These are phyloP conservation scores for Articulospora tetracladia DNA, from an alignment of 495 filamentous ascomycete species.

Conservation along the genomic window DNA sequence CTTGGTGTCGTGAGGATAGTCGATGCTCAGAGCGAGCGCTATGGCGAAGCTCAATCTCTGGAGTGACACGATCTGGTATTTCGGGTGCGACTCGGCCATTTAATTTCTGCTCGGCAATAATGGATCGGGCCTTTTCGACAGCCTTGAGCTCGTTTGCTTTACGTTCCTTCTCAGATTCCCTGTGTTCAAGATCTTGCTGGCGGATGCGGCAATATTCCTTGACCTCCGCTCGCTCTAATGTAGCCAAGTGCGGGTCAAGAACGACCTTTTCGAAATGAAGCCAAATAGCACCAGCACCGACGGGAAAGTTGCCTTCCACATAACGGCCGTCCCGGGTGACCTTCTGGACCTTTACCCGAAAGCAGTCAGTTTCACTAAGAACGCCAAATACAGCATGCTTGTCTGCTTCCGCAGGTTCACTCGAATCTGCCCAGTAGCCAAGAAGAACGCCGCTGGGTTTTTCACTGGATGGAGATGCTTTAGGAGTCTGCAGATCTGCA, in stretches of 20 bases:
- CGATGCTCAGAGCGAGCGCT: slow-evolving; percentile 17
- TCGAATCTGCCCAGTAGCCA: slow-evolving; percentile 46
- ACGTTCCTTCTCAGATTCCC: slow-evolving; percentile 40
- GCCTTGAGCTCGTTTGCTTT: slow-evolving; percentile 43
- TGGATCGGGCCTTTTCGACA: slow-evolving; percentile 40
- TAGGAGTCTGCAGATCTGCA: slow-evolving; percentile 18
- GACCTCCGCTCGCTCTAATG: slow-evolving; percentile 40
- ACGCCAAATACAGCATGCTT: slow-evolving; percentile 51
- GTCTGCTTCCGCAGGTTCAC: slow-evolving; percentile 30
- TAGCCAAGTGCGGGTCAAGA: slow-evolving; percentile 41
- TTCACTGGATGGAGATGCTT: slow-evolving; percentile 25
- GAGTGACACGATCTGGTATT: neutral
- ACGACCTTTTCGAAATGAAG: slow-evolving; percentile 50
- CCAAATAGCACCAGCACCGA: slow-evolving; percentile 49
- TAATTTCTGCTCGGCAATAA: slow-evolving; percentile 21
- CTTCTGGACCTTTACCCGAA: slow-evolving; percentile 46
- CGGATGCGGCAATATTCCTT: slow-evolving; percentile 52
- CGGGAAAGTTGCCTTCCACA: slow-evolving; percentile 45
- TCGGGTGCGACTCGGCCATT: neutral
- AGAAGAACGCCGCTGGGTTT: slow-evolving; percentile 45
- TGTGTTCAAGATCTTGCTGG: slow-evolving; percentile 37
- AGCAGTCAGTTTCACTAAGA: slow-evolving; percentile 48
- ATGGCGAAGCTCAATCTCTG: slow-evolving; percentile 22
- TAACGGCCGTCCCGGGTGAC: slow-evolving; percentile 45
- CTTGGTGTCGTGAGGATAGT: slow-evolving; percentile 16